Percentiles rank a stretch among this genome's conserved stretches.
Evolutionary conservation across 306 rosid species (phyloP).

Genomic region (Senna tora): DNA sequence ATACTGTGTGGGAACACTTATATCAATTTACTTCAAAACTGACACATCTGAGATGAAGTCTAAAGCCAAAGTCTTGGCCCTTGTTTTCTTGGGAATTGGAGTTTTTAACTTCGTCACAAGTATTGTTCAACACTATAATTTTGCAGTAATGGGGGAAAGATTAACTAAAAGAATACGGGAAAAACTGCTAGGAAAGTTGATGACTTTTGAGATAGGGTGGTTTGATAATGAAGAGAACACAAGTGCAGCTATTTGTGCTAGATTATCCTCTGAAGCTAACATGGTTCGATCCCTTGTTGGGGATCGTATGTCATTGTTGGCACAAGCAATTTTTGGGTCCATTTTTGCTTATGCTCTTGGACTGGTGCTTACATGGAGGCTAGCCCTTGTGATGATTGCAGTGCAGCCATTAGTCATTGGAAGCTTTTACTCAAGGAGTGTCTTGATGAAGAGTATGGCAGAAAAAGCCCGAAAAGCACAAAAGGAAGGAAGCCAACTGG

Average conservation of each 20-base stretch:
- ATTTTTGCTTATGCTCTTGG: constrained; percentile 68
- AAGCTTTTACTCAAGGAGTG: constrained; percentile 81
- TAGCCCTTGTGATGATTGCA: constrained; percentile 85
- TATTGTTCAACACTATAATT: constrained; percentile 79
- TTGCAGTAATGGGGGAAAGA: constrained; percentile 84
- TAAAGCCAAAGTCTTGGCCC: constrained; percentile 61
- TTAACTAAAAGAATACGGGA: constrained; percentile 80
- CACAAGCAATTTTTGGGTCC: constrained; percentile 80
- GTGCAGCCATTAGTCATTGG: constrained; percentile 91
- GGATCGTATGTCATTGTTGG: constrained; percentile 70
- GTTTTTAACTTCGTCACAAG: constrained; percentile 75
- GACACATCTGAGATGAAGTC: constrained; percentile 54
- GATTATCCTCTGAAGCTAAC: constrained; percentile 79
- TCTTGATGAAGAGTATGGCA: constrained; percentile 78
- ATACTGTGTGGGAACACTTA: constrained; percentile 72
- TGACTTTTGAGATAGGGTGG: constrained; percentile 91
- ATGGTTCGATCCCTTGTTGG: constrained; percentile 88
- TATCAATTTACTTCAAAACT: constrained; percentile 67
- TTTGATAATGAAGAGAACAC: constrained; percentile 84
- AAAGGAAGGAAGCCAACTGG: constrained; percentile 85
- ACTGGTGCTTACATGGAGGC: constrained; percentile 79
- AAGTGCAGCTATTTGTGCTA: constrained; percentile 89
- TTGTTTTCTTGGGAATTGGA: constrained; percentile 72
- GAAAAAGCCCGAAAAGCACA: constrained; percentile 75
- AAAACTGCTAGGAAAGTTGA: constrained; percentile 62